Conservation (phyloP, 2,329 filamentous ascomycete species). For the Pseudogymnoascus sp. region DNA sequence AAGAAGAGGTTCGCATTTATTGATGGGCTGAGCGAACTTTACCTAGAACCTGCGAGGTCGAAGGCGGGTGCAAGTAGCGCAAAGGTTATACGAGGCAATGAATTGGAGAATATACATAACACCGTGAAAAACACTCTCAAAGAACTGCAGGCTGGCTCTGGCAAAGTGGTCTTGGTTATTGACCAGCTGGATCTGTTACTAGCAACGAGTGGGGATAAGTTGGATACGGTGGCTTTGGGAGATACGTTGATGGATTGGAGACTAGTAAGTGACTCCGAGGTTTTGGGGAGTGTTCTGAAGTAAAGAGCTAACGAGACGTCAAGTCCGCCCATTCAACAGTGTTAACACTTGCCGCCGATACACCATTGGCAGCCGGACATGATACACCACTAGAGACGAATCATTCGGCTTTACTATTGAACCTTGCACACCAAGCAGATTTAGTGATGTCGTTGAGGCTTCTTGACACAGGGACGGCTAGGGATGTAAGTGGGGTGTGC, state of each 20-base stretch:
- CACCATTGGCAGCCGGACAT: constrained; percentile 56
- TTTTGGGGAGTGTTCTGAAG: neutral
- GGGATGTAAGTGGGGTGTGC: constrained; percentile 83
- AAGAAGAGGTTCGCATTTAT: constrained; percentile 62
- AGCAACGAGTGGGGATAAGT: constrained; percentile 45
- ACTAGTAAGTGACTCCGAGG: constrained; percentile 45
- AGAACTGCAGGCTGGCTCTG: constrained; percentile 14
- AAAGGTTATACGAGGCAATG: constrained; percentile 16
- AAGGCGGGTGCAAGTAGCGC: constrained; percentile 12
- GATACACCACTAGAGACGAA: constrained; percentile 60
- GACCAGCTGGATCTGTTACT: constrained; percentile 61
- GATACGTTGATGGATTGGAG: constrained; percentile 52
- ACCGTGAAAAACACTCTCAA: constrained; percentile 19
- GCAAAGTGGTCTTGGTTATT: constrained; percentile 51
- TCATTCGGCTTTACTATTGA: constrained; percentile 63
- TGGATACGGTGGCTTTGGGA: constrained; percentile 41
- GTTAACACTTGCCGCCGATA: constrained; percentile 63
- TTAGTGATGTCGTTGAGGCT: constrained; percentile 63
- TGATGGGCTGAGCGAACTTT: constrained; percentile 47
- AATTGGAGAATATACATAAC: constrained; percentile 16
- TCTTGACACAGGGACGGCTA: constrained; percentile 80
- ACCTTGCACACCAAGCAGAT: constrained; percentile 67
- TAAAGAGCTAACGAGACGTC: neutral
- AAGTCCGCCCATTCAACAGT: constrained; percentile 62
- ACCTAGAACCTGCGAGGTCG: constrained; percentile 15